Percentiles rank a stretch among this genome's conserved stretches.
These are phyloP conservation scores for Russula sp. DNA, from an alignment of 768 basidiomycete species.

Conservation along the genomic window DNA sequence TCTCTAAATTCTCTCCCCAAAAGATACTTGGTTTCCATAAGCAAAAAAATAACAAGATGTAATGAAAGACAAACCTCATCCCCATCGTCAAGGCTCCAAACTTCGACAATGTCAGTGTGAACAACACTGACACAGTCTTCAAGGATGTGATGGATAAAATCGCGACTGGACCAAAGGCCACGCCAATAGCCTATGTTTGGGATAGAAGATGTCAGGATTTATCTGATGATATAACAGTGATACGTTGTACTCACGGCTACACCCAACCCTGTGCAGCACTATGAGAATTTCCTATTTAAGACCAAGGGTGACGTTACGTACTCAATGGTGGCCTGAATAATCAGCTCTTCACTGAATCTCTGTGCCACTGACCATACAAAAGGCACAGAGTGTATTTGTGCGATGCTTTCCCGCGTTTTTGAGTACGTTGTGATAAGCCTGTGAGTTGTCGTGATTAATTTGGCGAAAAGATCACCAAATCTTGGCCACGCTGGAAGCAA, in stretches of 20 bases:
- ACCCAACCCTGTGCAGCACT: background rate
- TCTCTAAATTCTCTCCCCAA: background rate
- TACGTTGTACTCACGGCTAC: background rate
- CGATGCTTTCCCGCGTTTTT: background rate
- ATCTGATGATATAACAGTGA: background rate
- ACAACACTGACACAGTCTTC: background rate
- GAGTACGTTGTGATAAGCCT: background rate
- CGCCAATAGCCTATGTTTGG: conserved; percentile 7
- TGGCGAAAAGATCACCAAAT: background rate
- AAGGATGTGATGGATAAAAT: background rate
- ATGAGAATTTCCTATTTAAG: background rate
- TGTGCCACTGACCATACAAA: conserved; percentile 1
- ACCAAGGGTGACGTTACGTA: background rate
- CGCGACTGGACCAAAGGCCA: background rate
- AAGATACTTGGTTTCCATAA: conserved; percentile 6
- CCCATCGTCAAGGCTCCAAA: background rate
- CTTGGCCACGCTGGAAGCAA: background rate
- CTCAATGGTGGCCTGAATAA: conserved; percentile 1
- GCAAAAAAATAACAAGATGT: background rate
- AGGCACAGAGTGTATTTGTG: background rate
- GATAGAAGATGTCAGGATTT: background rate
- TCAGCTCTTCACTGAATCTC: background rate
- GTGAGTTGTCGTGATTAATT: background rate
- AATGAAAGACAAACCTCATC: background rate
- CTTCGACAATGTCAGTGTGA: background rate